These are phyloP conservation scores for Microbotryum silenes-acaulis DNA, from an alignment of 1,284 basidiomycete species.

Conservation along the genomic window DNA sequence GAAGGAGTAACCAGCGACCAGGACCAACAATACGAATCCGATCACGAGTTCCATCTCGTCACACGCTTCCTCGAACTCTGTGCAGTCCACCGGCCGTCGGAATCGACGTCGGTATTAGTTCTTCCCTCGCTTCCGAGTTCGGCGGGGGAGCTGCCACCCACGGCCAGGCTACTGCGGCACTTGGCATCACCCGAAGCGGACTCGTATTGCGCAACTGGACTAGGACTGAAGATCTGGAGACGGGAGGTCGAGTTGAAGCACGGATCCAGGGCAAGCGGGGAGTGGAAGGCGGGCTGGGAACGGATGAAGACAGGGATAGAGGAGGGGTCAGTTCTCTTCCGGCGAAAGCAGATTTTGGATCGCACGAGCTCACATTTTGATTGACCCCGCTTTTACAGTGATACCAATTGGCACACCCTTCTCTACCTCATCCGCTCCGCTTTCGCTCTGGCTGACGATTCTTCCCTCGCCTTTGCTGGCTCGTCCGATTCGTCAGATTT, in stretches of 20 bases:
- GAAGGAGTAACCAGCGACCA: neutral
- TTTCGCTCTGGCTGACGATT: slow-evolving; percentile 58
- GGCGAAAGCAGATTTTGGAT: slow-evolving; percentile 3
- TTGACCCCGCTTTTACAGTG: slow-evolving; percentile 33
- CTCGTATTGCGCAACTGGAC: slow-evolving; percentile 50
- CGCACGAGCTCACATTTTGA: slow-evolving; percentile 7
- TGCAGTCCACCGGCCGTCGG: slow-evolving; percentile 1
- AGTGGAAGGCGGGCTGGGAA: slow-evolving; percentile 52
- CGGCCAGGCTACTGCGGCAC: slow-evolving; percentile 15
- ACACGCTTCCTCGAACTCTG: slow-evolving; percentile 26
- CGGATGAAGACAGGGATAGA: slow-evolving; percentile 49
- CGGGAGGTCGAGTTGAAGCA: slow-evolving; percentile 32
- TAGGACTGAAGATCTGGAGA: slow-evolving; percentile 55
- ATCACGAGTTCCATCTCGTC: slow-evolving; percentile 25
- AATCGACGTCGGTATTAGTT: neutral
- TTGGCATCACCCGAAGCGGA: slow-evolving; percentile 19
- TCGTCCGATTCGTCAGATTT: neutral
- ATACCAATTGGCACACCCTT: slow-evolving; percentile 79
- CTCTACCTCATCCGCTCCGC: slow-evolving; percentile 26
- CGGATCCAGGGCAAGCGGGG: slow-evolving; percentile 13
- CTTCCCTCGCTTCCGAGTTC: slow-evolving; percentile 7
- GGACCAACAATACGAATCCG: slow-evolving; percentile 1
- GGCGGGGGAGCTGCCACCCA: neutral
- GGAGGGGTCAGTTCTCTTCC: slow-evolving; percentile 39
- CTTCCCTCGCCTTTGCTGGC: slow-evolving; percentile 43